Evolutionary conservation across 345 rosid genomes (phyloP).

Genomic region (Pugionium dolabratum): DNA sequence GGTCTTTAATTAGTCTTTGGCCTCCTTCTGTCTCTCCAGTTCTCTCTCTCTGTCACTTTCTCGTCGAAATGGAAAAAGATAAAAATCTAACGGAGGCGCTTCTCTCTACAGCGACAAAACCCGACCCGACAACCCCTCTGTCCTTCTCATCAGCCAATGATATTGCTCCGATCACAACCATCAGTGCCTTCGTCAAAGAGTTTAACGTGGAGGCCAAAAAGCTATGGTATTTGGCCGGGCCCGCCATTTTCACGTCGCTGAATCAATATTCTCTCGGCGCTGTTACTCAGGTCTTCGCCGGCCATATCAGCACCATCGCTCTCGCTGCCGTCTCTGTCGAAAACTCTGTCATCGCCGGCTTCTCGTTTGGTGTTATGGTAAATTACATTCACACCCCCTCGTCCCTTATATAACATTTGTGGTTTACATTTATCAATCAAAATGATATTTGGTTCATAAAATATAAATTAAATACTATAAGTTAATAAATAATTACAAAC

Average conservation of each 20-base stretch:
- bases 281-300: slow-evolving; percentile 70
- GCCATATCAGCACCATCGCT: slow-evolving; percentile 69
- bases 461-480: too few species aligned
- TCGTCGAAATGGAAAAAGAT: slow-evolving; percentile 39
- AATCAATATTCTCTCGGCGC: slow-evolving; percentile 95
- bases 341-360: slow-evolving; percentile 92
- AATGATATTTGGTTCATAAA: background rate
- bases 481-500: too few species aligned
- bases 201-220: slow-evolving; percentile 58
- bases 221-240: slow-evolving; percentile 88
- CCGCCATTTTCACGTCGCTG: slow-evolving; percentile 89
- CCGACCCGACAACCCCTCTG: slow-evolving; percentile 11
- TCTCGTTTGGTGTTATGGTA: slow-evolving; percentile 88
- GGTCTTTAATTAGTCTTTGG: slow-evolving; percentile 5
- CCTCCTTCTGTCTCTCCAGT: slow-evolving; percentile 22
- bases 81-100: slow-evolving; percentile 41
- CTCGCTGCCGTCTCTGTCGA: slow-evolving; percentile 88
- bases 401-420: background rate
- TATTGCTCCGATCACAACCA: slow-evolving; percentile 40
- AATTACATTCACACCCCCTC: background rate
- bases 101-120: slow-evolving; percentile 37
- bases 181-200: slow-evolving; percentile 54
- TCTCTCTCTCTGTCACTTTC: slow-evolving; percentile 10
- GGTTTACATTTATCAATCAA: background rate
- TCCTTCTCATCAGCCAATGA: slow-evolving; percentile 37